A percentile compares a stretch with the other conserved stretches of the same genome.
phyloP scores from a whole-genome alignment of 73 alveolate species.

The Paramecium sexaurelia region DNA sequence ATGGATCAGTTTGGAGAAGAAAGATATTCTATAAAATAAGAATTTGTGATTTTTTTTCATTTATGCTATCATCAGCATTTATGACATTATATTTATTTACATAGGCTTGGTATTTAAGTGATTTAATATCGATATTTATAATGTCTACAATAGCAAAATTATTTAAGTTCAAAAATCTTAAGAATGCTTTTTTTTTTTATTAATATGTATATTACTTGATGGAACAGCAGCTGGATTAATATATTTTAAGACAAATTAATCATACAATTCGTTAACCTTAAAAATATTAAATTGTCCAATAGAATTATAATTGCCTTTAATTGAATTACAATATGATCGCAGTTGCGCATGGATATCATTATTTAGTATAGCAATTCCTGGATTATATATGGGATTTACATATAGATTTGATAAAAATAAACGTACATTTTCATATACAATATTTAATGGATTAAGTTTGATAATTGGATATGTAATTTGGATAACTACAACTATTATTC shows the following conservation, averaged over 20 bases:
- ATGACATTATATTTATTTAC: background rate
- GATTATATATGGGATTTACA: background rate
- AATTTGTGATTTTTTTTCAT: background rate
- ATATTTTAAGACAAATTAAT: background rate
- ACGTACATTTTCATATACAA: background rate
- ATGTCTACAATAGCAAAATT: constrained; percentile 24
- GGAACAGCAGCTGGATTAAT: background rate
- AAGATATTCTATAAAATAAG: background rate
- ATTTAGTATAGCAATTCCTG: constrained; percentile 45
- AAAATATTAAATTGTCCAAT: constrained; percentile 28
- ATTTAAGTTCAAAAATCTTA: constrained; percentile 8
- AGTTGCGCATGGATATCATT: constrained; percentile 53
- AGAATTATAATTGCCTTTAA: constrained; percentile 6
- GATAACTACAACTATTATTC: background rate
- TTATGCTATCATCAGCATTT: background rate
- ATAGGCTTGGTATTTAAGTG: background rate
- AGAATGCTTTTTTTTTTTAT: background rate
- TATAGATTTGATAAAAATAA: constrained; percentile 47
- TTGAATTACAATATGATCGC: constrained; percentile 14
- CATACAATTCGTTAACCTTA: constrained; percentile 25
- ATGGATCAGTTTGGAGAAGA: constrained; percentile 23
- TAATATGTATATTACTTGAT: background rate
- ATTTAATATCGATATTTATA: background rate
- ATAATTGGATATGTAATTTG: constrained; percentile 1
- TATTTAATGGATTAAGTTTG: background rate